phyloP scores from a whole-genome alignment of 306 rosid genomes.

The Prinsepia uniflora region DNA sequence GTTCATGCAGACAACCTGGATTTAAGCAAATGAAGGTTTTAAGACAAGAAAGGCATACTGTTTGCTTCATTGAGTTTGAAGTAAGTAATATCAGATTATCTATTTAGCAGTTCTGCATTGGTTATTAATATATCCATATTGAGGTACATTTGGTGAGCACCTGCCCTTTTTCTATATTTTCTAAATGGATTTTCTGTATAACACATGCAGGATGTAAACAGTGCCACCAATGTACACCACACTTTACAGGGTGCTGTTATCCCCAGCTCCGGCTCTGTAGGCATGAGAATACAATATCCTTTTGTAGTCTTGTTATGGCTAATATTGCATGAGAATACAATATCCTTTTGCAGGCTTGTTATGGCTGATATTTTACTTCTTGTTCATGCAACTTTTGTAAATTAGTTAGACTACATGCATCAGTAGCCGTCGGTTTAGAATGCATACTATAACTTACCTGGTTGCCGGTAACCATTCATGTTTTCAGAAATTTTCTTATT shows the following conservation, averaged over 20 bases:
- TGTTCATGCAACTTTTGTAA: not conserved
- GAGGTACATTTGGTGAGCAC: constrained; percentile 8
- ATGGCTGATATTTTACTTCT: constrained; percentile 8
- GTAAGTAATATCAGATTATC: constrained; percentile 53
- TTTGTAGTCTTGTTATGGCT: constrained; percentile 24
- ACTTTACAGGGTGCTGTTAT: constrained; percentile 96
- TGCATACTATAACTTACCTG: too few species aligned
- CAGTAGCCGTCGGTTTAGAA: not conserved
- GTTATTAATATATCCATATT: constrained; percentile 5
- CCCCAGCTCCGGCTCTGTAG: constrained; percentile 96
- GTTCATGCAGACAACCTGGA: constrained; percentile 80
- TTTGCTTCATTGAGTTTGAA: constrained; percentile 98
- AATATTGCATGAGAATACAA: constrained; percentile 87
- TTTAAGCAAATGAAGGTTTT: constrained; percentile 98
- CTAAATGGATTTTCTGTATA: constrained; percentile 14
- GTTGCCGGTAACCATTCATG: too few species aligned
- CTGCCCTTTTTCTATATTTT: constrained; percentile 5
- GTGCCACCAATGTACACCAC: constrained; percentile 86
- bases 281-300: constrained; percentile 99
- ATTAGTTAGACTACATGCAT: not conserved
- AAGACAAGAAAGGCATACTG: constrained; percentile 99
- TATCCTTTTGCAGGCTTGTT: constrained; percentile 60
- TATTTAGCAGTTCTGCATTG: constrained; percentile 4
- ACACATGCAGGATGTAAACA: constrained; percentile 75
- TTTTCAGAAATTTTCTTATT: not conserved